A percentile compares a stretch with the other conserved stretches of the same genome.
Conservation (phyloP, 177 flowering plant species). For the Vitis hybrid region DNA sequence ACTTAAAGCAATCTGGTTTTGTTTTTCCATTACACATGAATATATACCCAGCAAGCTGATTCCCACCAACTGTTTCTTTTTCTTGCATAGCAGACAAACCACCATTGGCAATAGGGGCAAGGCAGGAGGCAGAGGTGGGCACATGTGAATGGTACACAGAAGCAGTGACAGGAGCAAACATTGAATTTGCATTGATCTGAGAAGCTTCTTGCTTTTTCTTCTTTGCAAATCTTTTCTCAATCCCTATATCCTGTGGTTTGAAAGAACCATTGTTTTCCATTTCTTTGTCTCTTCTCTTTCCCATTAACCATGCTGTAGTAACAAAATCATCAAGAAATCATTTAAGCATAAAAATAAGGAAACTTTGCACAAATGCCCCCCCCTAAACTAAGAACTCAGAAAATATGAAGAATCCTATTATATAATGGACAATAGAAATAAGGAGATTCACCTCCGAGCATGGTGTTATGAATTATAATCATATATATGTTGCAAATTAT, state of each 20-base stretch:
- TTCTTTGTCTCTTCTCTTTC: neutral
- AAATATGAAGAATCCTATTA: too few relatives aligned
- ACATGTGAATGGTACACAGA: neutral
- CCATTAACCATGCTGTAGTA: neutral
- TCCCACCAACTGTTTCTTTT: neutral
- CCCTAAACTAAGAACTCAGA: too few relatives aligned
- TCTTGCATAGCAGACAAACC: neutral
- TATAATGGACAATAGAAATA: too few relatives aligned
- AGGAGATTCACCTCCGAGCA: too few relatives aligned
- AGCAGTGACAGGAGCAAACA: neutral
- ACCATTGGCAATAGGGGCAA: neutral
- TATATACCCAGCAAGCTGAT: constrained; percentile 24
- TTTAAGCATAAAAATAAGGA: too few relatives aligned
- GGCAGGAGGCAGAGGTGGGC: neutral
- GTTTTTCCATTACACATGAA: constrained; percentile 33
- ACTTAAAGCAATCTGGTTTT: constrained; percentile 34
- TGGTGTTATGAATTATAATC: too few relatives aligned
- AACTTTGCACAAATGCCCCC: too few relatives aligned
- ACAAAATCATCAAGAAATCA: neutral
- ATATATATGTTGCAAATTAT: too few relatives aligned
- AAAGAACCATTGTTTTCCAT: neutral
- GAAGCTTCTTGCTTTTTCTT: neutral
- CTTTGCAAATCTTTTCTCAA: neutral
- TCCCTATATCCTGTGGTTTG: neutral
- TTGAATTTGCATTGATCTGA: neutral